Conservation (phyloP, 2,329 filamentous ascomycete species). For the Fusarium domesticum region DNA sequence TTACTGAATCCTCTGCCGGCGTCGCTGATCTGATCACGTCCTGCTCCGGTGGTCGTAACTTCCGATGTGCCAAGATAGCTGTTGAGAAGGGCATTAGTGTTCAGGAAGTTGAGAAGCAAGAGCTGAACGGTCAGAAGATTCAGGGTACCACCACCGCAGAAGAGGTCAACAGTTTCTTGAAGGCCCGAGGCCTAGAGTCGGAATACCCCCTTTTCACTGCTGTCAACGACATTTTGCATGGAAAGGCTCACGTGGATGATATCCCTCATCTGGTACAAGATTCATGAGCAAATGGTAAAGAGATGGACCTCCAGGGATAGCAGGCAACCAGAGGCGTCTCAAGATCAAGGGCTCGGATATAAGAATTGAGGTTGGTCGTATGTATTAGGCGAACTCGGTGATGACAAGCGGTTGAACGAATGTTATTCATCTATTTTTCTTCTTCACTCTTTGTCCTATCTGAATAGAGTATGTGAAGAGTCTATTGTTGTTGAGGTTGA, state of each 20-base stretch:
- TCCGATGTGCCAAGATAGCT: constrained; percentile 86
- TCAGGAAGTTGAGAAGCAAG: constrained; percentile 80
- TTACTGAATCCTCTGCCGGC: constrained; percentile 94
- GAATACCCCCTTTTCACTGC: constrained; percentile 93
- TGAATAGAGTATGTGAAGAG: background rate
- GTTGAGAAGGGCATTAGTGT: constrained; percentile 77
- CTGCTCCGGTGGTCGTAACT: constrained; percentile 89
- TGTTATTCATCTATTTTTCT: background rate
- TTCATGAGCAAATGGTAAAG: constrained; percentile 15
- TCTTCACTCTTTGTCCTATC: background rate
- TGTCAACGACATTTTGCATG: constrained; percentile 76
- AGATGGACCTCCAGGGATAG: background rate
- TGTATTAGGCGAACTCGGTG: constrained; percentile 12
- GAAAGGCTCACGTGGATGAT: constrained; percentile 72
- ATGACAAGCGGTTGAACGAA: constrained; percentile 14
- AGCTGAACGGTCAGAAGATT: constrained; percentile 94
- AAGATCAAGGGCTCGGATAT: background rate
- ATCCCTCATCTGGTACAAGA: constrained; percentile 67
- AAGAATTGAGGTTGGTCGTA: constrained; percentile 1
- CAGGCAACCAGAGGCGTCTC: background rate
- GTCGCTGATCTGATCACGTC: constrained; percentile 95
- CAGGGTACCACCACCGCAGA: constrained; percentile 90
- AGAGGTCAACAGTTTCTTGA: constrained; percentile 88
- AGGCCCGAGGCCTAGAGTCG: constrained; percentile 69
- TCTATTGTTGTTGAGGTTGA: background rate